Evolutionary conservation across 768 basidiomycete genomes (phyloP), one percentile per base, ranked within the genome.

Genomic region (Mycena filopes): DNA sequence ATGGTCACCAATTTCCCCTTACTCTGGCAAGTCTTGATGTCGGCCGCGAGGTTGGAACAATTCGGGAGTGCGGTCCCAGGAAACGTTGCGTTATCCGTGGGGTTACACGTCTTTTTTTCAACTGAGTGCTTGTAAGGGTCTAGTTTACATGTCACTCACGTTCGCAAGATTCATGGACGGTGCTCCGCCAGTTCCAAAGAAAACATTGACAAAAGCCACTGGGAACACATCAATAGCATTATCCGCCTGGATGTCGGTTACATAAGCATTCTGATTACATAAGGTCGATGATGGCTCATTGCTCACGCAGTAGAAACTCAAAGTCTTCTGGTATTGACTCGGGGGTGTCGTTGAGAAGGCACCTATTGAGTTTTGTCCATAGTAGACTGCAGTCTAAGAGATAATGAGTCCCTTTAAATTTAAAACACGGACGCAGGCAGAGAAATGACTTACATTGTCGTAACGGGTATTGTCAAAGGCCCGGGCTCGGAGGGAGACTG

Each of bases 341-440:
- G 80, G 74, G 63, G 89, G 82, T 23, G 72, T 72, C 18, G 73
- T 56, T 65, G 84, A 80, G 7, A 77, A 79, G 12, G 89, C 90
- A 42, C 90, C 90, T 63, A 90, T 89, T 2, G 90, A 90, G 69
- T 91, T 88, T 74, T 92, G 89, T 62, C 90, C 91, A 88, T 88
- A 91, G 73, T 90, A 91, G n/a, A n/a, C n/a, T n/a, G n/a, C n/a
- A n/a, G n/a, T n/a, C n/a, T n/a, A n/a, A n/a, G n/a, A n/a, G n/a
- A n/a, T n/a, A n/a, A n/a, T n/a, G n/a, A n/a, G n/a, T n/a, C n/a
- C n/a, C n/a, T n/a, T n/a, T n/a, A n/a, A n/a, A n/a, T n/a, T n/a
- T n/a, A 55, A n/a, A 46, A 42, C 15, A 36, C 42, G 33, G 36
- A 36, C 36, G 48, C 10, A 33, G n/a, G n/a, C n/a, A 79, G 26